Base-by-base conservation (phyloP, 495 filamentous ascomycete species). In the Xylaria flabelliformis region DNA sequence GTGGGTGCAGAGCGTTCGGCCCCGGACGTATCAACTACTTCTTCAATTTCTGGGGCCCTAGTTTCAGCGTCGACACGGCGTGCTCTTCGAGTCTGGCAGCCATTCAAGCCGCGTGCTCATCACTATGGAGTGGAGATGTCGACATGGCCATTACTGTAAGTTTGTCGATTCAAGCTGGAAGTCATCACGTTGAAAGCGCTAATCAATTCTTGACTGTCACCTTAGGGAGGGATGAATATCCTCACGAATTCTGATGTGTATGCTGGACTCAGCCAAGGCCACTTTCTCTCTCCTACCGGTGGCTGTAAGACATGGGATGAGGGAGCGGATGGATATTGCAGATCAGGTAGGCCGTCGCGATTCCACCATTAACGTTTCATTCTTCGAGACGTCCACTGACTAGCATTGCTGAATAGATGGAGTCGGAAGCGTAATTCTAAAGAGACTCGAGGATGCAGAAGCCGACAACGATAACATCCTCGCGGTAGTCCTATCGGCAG, bases 1-100 rank as follows among this genome's bases (percentile, higher is more conserved):
- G 93, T 64, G 91, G 90, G 48, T 88, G 91, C 42, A 85, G 92
- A 67, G 92, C 92, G 8, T 95, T 95, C 74, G 89, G 87, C 17
- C 92, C 76, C 12, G 76, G 78, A 0, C 55, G 74, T n/a, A 26
- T 78, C 19, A 86, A 86, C 66, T 86, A 83, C 66, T 77, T 78
- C 69, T 86, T 83, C 65, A 75, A 76, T 10, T 84, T 73, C 39
- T 74, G 73, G 29, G 83, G 83, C 4, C 79, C 80, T 10, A 76
- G 67, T 19, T 81, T 74, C 19, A 90, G 71, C 21, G 61, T 85
- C 29, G 83, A 85, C 70, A 76, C 83, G 0, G 83, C 84, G 1
- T 86, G 84, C 55, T 80, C 83, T 3, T 81, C 80, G 0, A 79
- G 79, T 59, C 46, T 80, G 0, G 74, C 82, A 0, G 73, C 80